Conservation (phyloP, 164 flowering plant genomes). For the Vitis rupestris region DNA sequence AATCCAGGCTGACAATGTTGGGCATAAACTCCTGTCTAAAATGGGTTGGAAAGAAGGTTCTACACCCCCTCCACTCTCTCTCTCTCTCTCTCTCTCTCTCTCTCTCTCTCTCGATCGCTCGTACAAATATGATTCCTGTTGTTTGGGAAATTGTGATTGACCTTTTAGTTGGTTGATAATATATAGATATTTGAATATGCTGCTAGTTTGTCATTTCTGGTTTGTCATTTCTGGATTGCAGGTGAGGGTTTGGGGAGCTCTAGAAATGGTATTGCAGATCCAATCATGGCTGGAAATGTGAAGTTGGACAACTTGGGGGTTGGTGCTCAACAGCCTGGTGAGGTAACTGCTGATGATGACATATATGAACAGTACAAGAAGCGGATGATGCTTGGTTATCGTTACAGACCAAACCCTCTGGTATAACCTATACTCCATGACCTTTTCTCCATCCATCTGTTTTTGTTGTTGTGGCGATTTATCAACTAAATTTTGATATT, state of each 20-base stretch:
- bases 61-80: constrained; percentile 8
- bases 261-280: constrained; percentile 80
- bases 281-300: constrained; percentile 83
- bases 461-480: not conserved
- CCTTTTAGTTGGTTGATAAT: not conserved
- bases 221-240: constrained; percentile 23
- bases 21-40: constrained; percentile 89
- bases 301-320: constrained; percentile 84
- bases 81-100: not conserved
- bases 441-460: not conserved
- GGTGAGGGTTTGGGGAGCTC: constrained; percentile 99
- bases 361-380: constrained; percentile 98
- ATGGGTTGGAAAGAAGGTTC: constrained; percentile 99
- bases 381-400: constrained; percentile 98
- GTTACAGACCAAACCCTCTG: constrained; percentile 93
- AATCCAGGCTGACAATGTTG: constrained; percentile 95
- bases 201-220: not conserved
- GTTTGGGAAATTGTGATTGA: not conserved
- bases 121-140: too few relatives aligned
- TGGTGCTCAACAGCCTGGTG: constrained; percentile 87
- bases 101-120: not conserved
- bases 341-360: constrained; percentile 90
- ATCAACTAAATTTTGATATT: not conserved
- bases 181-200: not conserved
- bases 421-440: constrained; percentile 27